A percentile compares a stretch with the other conserved stretches of the same genome.
phyloP scores from a whole-genome alignment of 2,329 filamentous ascomycete genomes.

The Neonectria punicea region DNA sequence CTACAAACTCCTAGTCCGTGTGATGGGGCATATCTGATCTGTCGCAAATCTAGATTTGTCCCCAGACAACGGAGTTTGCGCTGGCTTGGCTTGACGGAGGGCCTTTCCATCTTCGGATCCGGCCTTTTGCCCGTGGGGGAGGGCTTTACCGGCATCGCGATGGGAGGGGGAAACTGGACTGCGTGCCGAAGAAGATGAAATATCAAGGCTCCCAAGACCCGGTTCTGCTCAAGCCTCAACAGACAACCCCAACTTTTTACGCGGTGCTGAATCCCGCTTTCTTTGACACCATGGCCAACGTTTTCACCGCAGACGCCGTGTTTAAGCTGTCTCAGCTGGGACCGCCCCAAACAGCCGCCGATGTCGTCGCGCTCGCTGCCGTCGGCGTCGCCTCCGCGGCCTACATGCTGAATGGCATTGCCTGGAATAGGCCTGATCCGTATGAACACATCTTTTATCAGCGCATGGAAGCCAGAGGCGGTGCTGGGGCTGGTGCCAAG shows the following conservation, averaged over 20 bases:
- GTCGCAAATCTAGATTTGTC: slow-evolving; percentile 14
- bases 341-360: slow-evolving; percentile 35
- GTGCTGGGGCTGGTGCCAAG: slow-evolving; percentile 38
- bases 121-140: not conserved
- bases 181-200: slow-evolving; percentile 23
- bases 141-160: not conserved
- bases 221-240: not conserved
- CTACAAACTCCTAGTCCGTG: not conserved
- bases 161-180: not conserved
- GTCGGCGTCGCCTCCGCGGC: slow-evolving; percentile 38
- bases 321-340: slow-evolving; percentile 34
- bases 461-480: slow-evolving; percentile 52
- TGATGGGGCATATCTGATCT: not conserved
- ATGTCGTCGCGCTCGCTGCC: slow-evolving; percentile 41
- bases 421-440: slow-evolving; percentile 62
- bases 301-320: slow-evolving; percentile 34
- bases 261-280: not conserved
- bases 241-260: not conserved
- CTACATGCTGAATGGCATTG: slow-evolving; percentile 54
- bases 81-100: slow-evolving; percentile 5
- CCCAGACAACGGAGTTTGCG: not conserved
- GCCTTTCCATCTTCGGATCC: slow-evolving; percentile 27
- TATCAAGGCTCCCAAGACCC: slow-evolving; percentile 11
- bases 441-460: slow-evolving; percentile 60
- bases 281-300: slow-evolving; percentile 31